Evolutionary conservation across 305 asterid genomes (phyloP), one percentile per base, ranked within the genome.

Genomic region (Andrographis paniculata): DNA sequence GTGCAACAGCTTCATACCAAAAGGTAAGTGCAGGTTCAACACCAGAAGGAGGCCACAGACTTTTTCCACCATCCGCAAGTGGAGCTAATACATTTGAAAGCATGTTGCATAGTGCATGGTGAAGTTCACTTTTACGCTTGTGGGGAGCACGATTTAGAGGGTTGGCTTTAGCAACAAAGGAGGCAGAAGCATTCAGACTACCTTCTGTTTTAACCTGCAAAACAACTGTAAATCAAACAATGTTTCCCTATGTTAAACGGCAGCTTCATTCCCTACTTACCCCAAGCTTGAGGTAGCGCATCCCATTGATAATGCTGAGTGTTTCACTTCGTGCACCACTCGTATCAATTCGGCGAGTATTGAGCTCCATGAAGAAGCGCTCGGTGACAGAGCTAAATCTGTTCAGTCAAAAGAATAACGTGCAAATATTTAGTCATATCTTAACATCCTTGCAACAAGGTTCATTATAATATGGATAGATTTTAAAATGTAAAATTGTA

Each of bases 371-470:
- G 91, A 87, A 92, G 74, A 92, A 92, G 65, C 96, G 95, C 66
- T 92, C 99, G n/a, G 96, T 92, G 66, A 87, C 96, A 45, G 99
- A 92, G 58, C 96, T 87, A 71, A 92, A 92, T 72, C 99, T 92
- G 79, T 73, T 44, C 53, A 67, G 59, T 44, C 50, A 63, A 72
- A 58, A 19, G 30, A 58, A 37, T 52, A 39, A 22, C 57, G 49
- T 41, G 48, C 52, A 59, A 48, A 36, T 36, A 43, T 16, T 59
- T 47, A 38, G 60, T 50, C 58, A 65, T 52, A 65, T 38, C 28
- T 23, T 42, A 57, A 44, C 4, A 18, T 28, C 52, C 36, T 45
- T 55, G 46, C 42, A 45, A 53, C 45, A 39, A 31, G 59, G 40
- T 51, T 51, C 40, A 62, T 53, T 20, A 56, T 46, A 47, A 33